Evolutionary conservation across 805 yeast species (phyloP), one percentile per base, ranked within the genome.

Genomic region (Metschnikowia orientalis): DNA sequence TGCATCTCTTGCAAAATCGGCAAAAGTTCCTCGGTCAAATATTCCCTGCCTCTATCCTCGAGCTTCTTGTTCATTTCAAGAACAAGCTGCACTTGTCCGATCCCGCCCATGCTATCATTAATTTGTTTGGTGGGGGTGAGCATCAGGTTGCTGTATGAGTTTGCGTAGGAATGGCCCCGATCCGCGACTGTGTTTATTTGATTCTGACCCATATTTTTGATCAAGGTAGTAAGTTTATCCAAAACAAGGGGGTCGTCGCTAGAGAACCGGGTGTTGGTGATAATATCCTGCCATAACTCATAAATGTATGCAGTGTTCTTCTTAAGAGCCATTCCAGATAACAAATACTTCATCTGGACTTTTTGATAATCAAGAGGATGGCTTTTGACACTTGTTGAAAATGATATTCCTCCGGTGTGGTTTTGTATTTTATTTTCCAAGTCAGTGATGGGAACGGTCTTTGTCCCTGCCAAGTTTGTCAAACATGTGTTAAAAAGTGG

Each of bases 131-230:
- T 67, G 1, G 73, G 61, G 2, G 87, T 77, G 3, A 87, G 57
- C 18, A 73, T 69, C 0, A 95, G 71, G 15, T 75, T 66, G 2
- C 95, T 79, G 47, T 65, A 73, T 4, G 77, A 67, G 45, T 77
- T 71, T 2, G 97, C 95, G 58, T 73, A 89, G 2, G 80, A 63
- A 53, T 92, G 97, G 1, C 98, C 98, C 35, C 82, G 67, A 37
- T 89, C 92, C 7, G 95, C 89, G 32, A 92, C 77, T 5, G 73
- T 67, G 48, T 89, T 79, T 37, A 86, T 64, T 50, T 85, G 84
- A 47, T 86, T 89, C 20, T 88, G 79, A 0, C 84, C 81, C 48
- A 81, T 56, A 24, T 81, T 73, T 49, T 82, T 82, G 25, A 92
- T 75, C 50, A 92, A 65, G 1, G 83, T 76, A 37, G 75, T 67